Evolutionary conservation across 2,329 filamentous ascomycete species (phyloP), one percentile per base, ranked within the genome.

Genomic region (Pseudocercospora vitis): DNA sequence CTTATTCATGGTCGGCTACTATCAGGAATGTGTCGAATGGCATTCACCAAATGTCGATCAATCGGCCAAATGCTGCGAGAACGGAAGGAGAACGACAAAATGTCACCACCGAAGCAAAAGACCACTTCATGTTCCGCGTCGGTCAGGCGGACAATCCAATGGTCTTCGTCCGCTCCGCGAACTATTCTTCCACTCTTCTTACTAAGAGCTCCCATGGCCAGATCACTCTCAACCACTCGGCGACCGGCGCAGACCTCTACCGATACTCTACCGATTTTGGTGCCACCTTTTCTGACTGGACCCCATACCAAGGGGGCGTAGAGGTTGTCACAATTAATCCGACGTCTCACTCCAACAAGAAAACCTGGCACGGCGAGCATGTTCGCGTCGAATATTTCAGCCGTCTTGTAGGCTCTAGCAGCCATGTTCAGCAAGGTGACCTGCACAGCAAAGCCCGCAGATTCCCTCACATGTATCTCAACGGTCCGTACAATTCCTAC

Each of bases 311-410:
- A 16, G 77, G 79, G 24, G 75, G 73, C 2, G 77, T 78, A 33
- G 70, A 71, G 6, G 75, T 71, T 8, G 69, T 83, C 29, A 57
- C 73, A n/a, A 65, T 71, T 40, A 74, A 77, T 50, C 53, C 71
- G 2, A 85, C 82, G 81, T 73, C 74, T 2, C 82, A 82, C 12
- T 52, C 52, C 12, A 71, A 75, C 12, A 60, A 73, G 4, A 83
- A 86, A 63, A 64, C 67, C 32, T 86, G 83, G 83, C 62, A 75
- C 16, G 83, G 81, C 23, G 76, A 84, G 37, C 83, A 86, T 62
- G 73, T 86, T 33, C 76, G 77, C 8, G 75, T 84, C 18, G 80
- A 85, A 60, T 86, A 85, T 65, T 86, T 77, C 76, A 82, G 75
- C 64, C 74, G 74, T 47, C 70, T 81, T 40, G 74, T 78, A 12